A percentile compares a stretch with the other conserved stretches of the same genome.
These are phyloP conservation scores for Pseudocercospora macadamiae DNA, from an alignment of 2,329 filamentous ascomycete genomes.

Conservation along the genomic window DNA sequence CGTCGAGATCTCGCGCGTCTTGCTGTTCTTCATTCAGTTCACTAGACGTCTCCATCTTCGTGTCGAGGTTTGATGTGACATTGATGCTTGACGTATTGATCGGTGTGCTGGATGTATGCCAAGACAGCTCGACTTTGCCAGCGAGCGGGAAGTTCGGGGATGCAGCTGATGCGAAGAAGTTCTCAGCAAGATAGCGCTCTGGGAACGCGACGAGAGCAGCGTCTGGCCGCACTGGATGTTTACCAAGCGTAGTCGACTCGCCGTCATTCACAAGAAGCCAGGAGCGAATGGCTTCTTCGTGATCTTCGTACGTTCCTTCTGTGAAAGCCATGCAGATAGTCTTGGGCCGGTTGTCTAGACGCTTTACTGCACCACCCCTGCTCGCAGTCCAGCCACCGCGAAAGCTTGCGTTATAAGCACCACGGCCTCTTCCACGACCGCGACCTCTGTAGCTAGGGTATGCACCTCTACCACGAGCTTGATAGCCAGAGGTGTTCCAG, in stretches of 20 bases:
- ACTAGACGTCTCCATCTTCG: background rate
- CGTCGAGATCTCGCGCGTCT: constrained; percentile 21
- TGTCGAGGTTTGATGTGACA: background rate
- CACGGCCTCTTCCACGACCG: constrained; percentile 41
- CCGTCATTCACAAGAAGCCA: constrained; percentile 56
- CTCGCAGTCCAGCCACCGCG: constrained; percentile 49
- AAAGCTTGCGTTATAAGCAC: constrained; percentile 48
- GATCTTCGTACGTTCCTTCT: constrained; percentile 63
- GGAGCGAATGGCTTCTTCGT: constrained; percentile 71
- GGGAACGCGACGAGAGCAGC: constrained; percentile 47
- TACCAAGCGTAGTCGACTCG: constrained; percentile 43
- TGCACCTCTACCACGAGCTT: constrained; percentile 27
- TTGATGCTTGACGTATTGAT: background rate
- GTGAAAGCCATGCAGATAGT: constrained; percentile 61
- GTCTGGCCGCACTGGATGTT: constrained; percentile 43
- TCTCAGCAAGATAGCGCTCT: constrained; percentile 66
- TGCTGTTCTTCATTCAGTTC: constrained; percentile 4
- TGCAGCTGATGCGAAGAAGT: constrained; percentile 35
- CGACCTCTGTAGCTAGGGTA: constrained; percentile 32
- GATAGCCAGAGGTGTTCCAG: constrained; percentile 25
- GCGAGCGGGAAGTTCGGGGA: constrained; percentile 59
- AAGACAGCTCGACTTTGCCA: constrained; percentile 66
- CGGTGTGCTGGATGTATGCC: constrained; percentile 45
- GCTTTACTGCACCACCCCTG: constrained; percentile 57
- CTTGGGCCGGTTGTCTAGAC: constrained; percentile 75